These are phyloP conservation scores for Amanita rimosa DNA, from an alignment of 768 basidiomycete genomes.

Conservation along the genomic window DNA sequence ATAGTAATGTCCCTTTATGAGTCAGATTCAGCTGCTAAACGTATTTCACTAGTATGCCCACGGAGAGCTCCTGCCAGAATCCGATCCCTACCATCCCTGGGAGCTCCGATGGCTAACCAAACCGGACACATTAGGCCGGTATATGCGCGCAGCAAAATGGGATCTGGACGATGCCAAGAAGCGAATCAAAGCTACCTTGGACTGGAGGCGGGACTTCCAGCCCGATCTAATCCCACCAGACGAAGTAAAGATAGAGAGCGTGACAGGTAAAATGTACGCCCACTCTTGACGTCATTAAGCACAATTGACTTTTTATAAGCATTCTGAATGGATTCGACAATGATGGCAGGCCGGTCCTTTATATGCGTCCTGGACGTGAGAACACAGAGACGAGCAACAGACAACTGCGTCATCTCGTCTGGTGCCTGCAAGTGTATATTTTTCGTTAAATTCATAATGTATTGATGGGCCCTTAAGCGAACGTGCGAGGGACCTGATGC, in stretches of 20 bases:
- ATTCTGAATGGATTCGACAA: constrained; percentile 78
- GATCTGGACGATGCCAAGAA: constrained; percentile 65
- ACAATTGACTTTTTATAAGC: constrained; percentile 21
- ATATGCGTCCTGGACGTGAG: constrained; percentile 81
- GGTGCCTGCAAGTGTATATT: constrained; percentile 57
- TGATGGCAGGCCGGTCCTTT: constrained; percentile 80
- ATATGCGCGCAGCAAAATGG: constrained; percentile 85
- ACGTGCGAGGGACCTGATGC: constrained; percentile 84
- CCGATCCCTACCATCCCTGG: constrained; percentile 68
- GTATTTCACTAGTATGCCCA: constrained; percentile 44
- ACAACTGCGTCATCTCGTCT: constrained; percentile 79
- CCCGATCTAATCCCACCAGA: constrained; percentile 78
- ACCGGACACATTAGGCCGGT: constrained; percentile 60
- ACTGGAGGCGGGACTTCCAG: constrained; percentile 79
- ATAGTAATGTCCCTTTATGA: background rate
- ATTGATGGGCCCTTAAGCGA: constrained; percentile 35
- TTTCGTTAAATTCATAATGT: background rate
- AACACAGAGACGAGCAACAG: constrained; percentile 71
- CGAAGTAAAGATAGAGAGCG: constrained; percentile 69
- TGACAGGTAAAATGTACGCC: constrained; percentile 80
- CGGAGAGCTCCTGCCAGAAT: constrained; percentile 47
- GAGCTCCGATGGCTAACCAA: constrained; percentile 66
- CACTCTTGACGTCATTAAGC: background rate
- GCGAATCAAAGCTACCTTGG: constrained; percentile 65
- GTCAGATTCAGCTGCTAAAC: background rate